Base-by-base conservation (phyloP, 306 rosid species). In the Sechiopsis laciniata region DNA sequence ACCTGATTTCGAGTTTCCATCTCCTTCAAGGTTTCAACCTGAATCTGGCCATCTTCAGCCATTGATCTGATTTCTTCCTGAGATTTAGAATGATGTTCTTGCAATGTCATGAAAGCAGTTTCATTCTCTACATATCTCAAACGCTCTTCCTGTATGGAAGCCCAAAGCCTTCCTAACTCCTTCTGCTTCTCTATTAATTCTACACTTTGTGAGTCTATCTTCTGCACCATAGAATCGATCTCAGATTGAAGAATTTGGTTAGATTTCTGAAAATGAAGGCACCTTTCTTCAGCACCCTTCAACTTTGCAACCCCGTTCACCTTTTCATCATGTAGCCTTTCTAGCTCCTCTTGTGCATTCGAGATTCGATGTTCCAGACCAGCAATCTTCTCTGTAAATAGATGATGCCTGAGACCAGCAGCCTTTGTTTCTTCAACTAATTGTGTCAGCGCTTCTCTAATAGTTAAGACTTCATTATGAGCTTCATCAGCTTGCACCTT, bases 71-170 rank as follows among this genome's bases (percentile, higher is more conserved):
- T 89, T 55, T 94, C 96, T 78, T 89, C 97, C 81, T 89, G 95
- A 73, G 96, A 89, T 75, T 91, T 87, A 73, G 91, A 87, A 77
- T 91, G 99, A 85, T 88, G 77, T 78, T 89, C 85, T 87, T 91
- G 99, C 78, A 95, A 86, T 63, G 91, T 88, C 78, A 88, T 96
- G 90, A 95, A 91, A 66, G 99, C 99, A 55, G 92, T 95, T 84
- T 95, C 97, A 7, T 97, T 96, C 83, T 95, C 99, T 64, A 88
- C 46, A 68, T 86, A 95, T 50, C 91, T 81, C 77, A 81, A 75
- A 64, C 90, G 85, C 86, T 95, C 97, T 82, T 89, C 97, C 75
- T 89, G 97, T 48, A 91, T 73, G 79, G 84, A 80, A 81, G 78
- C 71, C 99, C 96, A 91, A 24, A 95, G 92, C 79, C 85, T 85